Base-by-base conservation (phyloP, 352 stramenopile species). In the Phytophthora brassicae region DNA sequence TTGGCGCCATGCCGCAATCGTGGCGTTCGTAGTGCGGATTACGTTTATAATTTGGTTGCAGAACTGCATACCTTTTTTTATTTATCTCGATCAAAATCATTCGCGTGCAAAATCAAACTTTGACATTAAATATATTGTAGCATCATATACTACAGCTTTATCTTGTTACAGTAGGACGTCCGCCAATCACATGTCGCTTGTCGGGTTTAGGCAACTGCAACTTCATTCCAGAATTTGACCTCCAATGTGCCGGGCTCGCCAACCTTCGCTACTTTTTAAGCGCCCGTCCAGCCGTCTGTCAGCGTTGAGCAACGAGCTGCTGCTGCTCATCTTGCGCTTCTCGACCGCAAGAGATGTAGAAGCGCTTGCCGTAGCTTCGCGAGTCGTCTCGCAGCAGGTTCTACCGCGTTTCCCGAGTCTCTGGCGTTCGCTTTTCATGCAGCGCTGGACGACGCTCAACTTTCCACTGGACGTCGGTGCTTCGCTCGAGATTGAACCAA, bases 361-460 rank as follows among this genome's bases (percentile, higher is more conserved):
- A 48, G 69, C 79, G 6, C 33, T 72, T 14, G 70, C 75, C 0
- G 73, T 87, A 11, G 79, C 80, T 6, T 69, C 70, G 14, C 72
- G 65, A 14, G 43, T 69, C 20, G 61, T 92, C 7, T 68, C 70
- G 17, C 35, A 35, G 2, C 50, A 77, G 23, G 70, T 90, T 19
- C 36, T 90, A 28, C 72, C 71, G 39, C 66, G 43, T n/a, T 90
- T 84, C 33, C 73, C 83, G 24, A 17, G 24, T 2, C 42, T 92
- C 50, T 92, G 83, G 83, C 75, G 68, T 33, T 42, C 64, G 36
- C 71, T 90, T 29, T 92, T 92, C 49, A 67, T 68, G 36, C 69
- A 74, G 17, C 80, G 77, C 20, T 92, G 83, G 83, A 64, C 66
- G 11, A 75, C 68, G 47, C 73, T 89, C 49, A 92, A 92, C 60